phyloP scores from a whole-genome alignment of 768 basidiomycete genomes.

The Termitomyces sp. region DNA sequence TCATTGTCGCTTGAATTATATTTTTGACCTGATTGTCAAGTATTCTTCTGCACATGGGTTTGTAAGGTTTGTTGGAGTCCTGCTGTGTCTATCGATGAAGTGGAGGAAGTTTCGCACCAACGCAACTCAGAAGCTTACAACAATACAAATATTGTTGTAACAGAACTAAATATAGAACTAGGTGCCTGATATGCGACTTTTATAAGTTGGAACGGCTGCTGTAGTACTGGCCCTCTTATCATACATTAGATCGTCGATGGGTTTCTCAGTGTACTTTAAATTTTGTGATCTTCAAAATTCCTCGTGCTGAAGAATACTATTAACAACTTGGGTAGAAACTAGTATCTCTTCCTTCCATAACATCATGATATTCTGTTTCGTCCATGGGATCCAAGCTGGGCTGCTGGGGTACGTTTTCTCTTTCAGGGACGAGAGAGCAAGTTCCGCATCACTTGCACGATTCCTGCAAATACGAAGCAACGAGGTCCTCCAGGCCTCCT shows the following conservation, averaged over 20 bases:
- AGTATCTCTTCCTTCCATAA: constrained; percentile 61
- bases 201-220: too few species aligned
- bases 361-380: constrained; percentile 29
- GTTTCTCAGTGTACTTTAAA: neutral
- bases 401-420: neutral
- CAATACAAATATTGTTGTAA: too few species aligned
- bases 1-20: too few species aligned
- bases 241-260: neutral
- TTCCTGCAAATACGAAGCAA: constrained; percentile 28
- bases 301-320: constrained; percentile 37
- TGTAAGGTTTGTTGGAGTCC: too few species aligned
- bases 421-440: constrained; percentile 1
- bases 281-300: constrained; percentile 33
- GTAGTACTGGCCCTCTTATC: too few species aligned
- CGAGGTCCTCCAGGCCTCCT: constrained; percentile 36
- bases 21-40: neutral
- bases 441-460: constrained; percentile 10
- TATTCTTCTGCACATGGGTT: neutral
- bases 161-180: too few species aligned
- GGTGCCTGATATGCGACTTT: too few species aligned
- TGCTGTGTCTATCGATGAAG: too few species aligned
- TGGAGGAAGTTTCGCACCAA: too few species aligned
- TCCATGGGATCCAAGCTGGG: constrained; percentile 9
- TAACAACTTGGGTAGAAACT: constrained; percentile 44
- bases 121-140: neutral